Evolutionary conservation across 2,329 filamentous ascomycete species (phyloP).

Genomic region (Pseudogymnoascus destructans): DNA sequence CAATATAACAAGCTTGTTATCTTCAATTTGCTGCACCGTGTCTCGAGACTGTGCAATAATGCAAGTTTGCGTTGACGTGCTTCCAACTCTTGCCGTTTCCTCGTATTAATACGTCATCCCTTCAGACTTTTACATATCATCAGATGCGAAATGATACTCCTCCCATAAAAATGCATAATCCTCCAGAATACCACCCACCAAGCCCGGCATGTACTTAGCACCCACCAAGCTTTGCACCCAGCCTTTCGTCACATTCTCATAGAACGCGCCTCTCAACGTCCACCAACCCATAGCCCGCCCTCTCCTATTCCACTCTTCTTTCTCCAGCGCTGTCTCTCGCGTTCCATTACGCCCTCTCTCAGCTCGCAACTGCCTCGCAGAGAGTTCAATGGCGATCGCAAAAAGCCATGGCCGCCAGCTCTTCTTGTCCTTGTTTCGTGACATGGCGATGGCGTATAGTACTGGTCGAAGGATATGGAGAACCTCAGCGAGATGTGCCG

Average conservation of each 20-base stretch:
- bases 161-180: slow-evolving; percentile 98
- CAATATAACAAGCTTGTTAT: not conserved
- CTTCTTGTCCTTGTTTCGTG: slow-evolving; percentile 52
- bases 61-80: not conserved
- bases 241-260: slow-evolving; percentile 77
- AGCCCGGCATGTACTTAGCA: slow-evolving; percentile 61
- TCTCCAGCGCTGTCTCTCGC: slow-evolving; percentile 74
- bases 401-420: slow-evolving; percentile 89
- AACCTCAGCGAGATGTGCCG: slow-evolving; percentile 67
- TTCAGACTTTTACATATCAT: slow-evolving; percentile 6
- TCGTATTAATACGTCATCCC: not conserved
- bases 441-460: slow-evolving; percentile 71
- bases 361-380: slow-evolving; percentile 71
- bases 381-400: slow-evolving; percentile 73
- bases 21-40: not conserved
- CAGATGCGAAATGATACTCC: slow-evolving; percentile 68
- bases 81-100: not conserved
- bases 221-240: slow-evolving; percentile 37
- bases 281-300: slow-evolving; percentile 93
- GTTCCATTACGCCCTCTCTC: slow-evolving; percentile 28
- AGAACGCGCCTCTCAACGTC: slow-evolving; percentile 92
- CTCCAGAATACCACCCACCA: slow-evolving; percentile 76
- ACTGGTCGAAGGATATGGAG: slow-evolving; percentile 84
- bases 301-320: slow-evolving; percentile 76
- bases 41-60: not conserved